Conservation (phyloP, 352 stramenopile species). For the Pythium brachiatum region DNA sequence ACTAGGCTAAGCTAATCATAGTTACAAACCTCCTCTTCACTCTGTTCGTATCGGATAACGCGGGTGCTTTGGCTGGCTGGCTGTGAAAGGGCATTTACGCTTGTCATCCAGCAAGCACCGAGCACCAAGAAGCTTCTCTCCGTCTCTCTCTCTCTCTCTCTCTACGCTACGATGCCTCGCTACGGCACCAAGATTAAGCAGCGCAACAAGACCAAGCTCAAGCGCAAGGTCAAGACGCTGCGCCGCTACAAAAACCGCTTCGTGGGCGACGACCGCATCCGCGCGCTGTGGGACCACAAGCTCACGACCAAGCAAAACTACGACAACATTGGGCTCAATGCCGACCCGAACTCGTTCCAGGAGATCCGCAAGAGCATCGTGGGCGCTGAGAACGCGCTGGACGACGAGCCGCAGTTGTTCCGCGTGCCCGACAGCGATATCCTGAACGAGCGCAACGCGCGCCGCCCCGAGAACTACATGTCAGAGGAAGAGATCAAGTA, state of each 20-base stretch:
- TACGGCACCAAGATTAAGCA: slow-evolving; percentile 61
- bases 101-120: neutral
- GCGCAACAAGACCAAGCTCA: slow-evolving; percentile 63
- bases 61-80: slow-evolving; percentile 13
- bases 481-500: slow-evolving; percentile 79
- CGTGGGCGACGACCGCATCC: slow-evolving; percentile 66
- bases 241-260: slow-evolving; percentile 76
- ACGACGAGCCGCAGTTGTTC: slow-evolving; percentile 59
- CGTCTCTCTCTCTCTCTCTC: neutral
- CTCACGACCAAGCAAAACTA: slow-evolving; percentile 84
- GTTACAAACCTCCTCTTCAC: too few species aligned
- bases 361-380: slow-evolving; percentile 45
- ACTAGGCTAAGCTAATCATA: neutral
- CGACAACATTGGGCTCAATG: slow-evolving; percentile 61
- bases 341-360: slow-evolving; percentile 60
- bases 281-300: slow-evolving; percentile 75
- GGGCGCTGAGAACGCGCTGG: slow-evolving; percentile 49
- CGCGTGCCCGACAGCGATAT: slow-evolving; percentile 80
- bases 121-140: neutral
- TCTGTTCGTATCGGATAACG: neutral
- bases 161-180: slow-evolving; percentile 31
- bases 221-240: slow-evolving; percentile 66
- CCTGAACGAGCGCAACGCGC: slow-evolving; percentile 69
- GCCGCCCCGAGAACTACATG: slow-evolving; percentile 71
- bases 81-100: slow-evolving; percentile 15